Evolutionary conservation across 441 rosid species (phyloP).

Genomic region (Pelargonium australe): DNA sequence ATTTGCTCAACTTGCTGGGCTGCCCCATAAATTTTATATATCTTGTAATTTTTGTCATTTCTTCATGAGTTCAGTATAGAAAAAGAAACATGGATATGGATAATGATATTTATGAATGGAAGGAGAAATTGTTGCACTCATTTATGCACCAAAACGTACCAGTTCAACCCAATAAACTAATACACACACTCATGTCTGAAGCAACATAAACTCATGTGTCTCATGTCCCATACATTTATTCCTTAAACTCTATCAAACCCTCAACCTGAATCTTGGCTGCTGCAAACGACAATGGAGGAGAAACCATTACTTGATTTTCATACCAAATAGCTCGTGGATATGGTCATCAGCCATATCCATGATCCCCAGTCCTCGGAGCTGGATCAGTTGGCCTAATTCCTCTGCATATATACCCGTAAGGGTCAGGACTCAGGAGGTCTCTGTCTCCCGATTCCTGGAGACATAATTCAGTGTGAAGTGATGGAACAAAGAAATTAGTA

Average conservation of each 20-base stretch:
- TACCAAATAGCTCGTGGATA: constrained; percentile 18
- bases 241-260: too few relatives aligned
- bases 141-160: too few relatives aligned
- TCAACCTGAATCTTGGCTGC: too few relatives aligned
- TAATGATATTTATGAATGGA: not conserved
- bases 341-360: constrained; percentile 29
- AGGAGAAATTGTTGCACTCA: too few relatives aligned
- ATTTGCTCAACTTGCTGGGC: not conserved
- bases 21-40: not conserved
- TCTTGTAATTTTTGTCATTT: not conserved
- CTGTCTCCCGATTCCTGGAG: constrained; percentile 20
- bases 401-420: constrained; percentile 30
- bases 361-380: constrained; percentile 31
- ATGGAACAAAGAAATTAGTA: constrained; percentile 19
- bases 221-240: too few relatives aligned
- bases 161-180: too few relatives aligned
- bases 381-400: constrained; percentile 25
- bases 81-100: not conserved
- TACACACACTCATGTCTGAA: not conserved
- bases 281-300: too few relatives aligned
- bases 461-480: constrained; percentile 17
- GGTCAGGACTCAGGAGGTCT: constrained; percentile 28
- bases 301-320: too few relatives aligned
- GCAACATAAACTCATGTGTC: not conserved
- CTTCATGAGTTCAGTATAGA: not conserved